Evolutionary conservation across 805 yeast genomes (phyloP).

Genomic region (Pichia eremophila): DNA sequence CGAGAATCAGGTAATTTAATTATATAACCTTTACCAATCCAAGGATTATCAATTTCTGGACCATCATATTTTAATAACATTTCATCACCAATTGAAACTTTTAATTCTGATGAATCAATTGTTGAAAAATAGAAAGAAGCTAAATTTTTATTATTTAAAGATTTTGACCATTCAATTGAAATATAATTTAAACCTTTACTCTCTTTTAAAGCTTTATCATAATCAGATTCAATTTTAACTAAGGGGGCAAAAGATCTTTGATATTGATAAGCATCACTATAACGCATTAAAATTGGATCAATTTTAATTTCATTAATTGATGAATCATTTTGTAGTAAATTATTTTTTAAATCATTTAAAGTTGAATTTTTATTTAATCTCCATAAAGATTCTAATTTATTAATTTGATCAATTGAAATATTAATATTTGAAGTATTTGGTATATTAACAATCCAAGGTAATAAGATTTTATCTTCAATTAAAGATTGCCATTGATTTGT

Average conservation of each 20-base stretch:
- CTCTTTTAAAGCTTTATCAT: slow-evolving; percentile 65
- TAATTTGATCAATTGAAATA: slow-evolving; percentile 54
- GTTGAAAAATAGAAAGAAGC: slow-evolving; percentile 64
- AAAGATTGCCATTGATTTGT: slow-evolving; percentile 80
- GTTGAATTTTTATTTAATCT: slow-evolving; percentile 62
- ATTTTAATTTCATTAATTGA: slow-evolving; percentile 41
- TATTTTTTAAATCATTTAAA: slow-evolving; percentile 48
- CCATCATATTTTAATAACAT: slow-evolving; percentile 60
- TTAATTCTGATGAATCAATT: slow-evolving; percentile 53
- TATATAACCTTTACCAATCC: slow-evolving; percentile 70
- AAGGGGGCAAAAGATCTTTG: slow-evolving; percentile 80
- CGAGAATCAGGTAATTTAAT: slow-evolving; percentile 59
- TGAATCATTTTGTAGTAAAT: slow-evolving; percentile 16
- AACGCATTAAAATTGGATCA: slow-evolving; percentile 65
- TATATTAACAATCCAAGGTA: slow-evolving; percentile 71
- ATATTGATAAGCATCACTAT: slow-evolving; percentile 75
- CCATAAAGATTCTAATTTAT: slow-evolving; percentile 76
- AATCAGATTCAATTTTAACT: slow-evolving; percentile 72
- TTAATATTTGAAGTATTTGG: slow-evolving; percentile 35
- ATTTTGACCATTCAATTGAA: slow-evolving; percentile 63
- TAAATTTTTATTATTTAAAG: slow-evolving; percentile 52
- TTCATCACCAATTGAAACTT: slow-evolving; percentile 80
- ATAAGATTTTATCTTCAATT: slow-evolving; percentile 67
- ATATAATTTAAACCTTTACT: slow-evolving; percentile 69
- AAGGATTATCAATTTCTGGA: slow-evolving; percentile 38